Conservation (phyloP, 2,329 filamentous ascomycete genomes). For the Botrytis byssoidea region DNA sequence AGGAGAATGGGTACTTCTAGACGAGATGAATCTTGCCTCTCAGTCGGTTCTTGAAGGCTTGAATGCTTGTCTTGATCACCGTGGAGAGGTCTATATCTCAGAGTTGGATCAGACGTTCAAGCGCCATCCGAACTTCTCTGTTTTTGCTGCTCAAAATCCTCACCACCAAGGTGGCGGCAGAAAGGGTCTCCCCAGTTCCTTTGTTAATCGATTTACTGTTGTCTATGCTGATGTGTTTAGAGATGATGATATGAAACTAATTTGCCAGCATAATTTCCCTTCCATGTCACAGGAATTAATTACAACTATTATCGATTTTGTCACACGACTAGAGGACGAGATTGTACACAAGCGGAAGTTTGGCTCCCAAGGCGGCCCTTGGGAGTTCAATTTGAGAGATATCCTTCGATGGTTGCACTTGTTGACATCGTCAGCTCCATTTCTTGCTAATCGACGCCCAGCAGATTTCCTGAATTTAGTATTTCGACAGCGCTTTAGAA, state of each 20-base stretch:
- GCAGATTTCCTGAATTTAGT: constrained; percentile 79
- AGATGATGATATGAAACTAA: constrained; percentile 74
- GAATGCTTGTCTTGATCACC: constrained; percentile 94
- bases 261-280: constrained; percentile 77
- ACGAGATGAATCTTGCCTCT: constrained; percentile 98
- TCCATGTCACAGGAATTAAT: constrained; percentile 58
- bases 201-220: constrained; percentile 97
- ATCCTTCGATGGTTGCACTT: constrained; percentile 84
- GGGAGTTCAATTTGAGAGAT: constrained; percentile 95
- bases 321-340: constrained; percentile 74
- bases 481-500: constrained; percentile 85
- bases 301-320: constrained; percentile 70
- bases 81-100: constrained; percentile 91
- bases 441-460: constrained; percentile 59
- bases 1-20: constrained; percentile 92
- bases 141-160: constrained; percentile 96
- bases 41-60: constrained; percentile 95
- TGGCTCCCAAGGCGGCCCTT: constrained; percentile 70
- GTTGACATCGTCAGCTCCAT: constrained; percentile 56
- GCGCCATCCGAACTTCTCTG: constrained; percentile 82
- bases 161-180: constrained; percentile 95
- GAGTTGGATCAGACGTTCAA: constrained; percentile 94
- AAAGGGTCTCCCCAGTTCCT: constrained; percentile 91
- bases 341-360: constrained; percentile 60
- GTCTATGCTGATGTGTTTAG: constrained; percentile 93